These are phyloP conservation scores for Fragilaria crotonensis DNA, from an alignment of 108 stramenopile species.

Conservation along the genomic window DNA sequence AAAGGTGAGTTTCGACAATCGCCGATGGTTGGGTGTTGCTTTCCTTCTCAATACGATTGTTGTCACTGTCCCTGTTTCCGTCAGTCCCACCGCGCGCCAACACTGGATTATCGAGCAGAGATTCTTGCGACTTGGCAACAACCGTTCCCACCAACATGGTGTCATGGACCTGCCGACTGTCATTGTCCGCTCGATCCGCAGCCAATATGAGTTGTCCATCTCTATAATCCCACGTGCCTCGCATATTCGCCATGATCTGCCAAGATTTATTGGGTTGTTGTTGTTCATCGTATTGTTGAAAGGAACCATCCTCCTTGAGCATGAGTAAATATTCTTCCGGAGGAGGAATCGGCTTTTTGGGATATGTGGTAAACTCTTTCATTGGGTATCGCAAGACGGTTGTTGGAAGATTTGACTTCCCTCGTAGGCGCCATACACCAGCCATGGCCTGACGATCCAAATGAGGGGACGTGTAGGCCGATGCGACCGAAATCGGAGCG, in stretches of 20 bases:
- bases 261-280: neutral
- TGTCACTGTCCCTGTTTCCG: conserved; percentile 12
- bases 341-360: conserved; percentile 11
- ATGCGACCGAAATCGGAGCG: no score
- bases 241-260: conserved; percentile 15
- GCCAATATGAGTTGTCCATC: conserved; percentile 76
- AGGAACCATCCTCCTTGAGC: conserved; percentile 70
- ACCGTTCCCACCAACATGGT: conserved; percentile 65
- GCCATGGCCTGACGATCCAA: conserved; percentile 63
- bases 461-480: no score
- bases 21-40: conserved; percentile 3
- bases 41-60: neutral
- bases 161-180: conserved; percentile 30
- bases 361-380: conserved; percentile 81
- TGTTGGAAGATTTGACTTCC: conserved; percentile 17
- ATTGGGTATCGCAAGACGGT: conserved; percentile 28
- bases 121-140: conserved; percentile 37
- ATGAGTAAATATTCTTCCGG: conserved; percentile 59
- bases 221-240: conserved; percentile 66
- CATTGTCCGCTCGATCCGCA: conserved; percentile 52
- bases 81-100: conserved; percentile 12
- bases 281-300: conserved; percentile 49
- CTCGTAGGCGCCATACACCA: conserved; percentile 55
- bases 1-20: conserved; percentile 51
- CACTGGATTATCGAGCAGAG: conserved; percentile 41